A percentile compares a stretch with the other conserved stretches of the same genome.
Conservation (phyloP, 768 basidiomycete genomes). For the Lactarius tabidus region DNA sequence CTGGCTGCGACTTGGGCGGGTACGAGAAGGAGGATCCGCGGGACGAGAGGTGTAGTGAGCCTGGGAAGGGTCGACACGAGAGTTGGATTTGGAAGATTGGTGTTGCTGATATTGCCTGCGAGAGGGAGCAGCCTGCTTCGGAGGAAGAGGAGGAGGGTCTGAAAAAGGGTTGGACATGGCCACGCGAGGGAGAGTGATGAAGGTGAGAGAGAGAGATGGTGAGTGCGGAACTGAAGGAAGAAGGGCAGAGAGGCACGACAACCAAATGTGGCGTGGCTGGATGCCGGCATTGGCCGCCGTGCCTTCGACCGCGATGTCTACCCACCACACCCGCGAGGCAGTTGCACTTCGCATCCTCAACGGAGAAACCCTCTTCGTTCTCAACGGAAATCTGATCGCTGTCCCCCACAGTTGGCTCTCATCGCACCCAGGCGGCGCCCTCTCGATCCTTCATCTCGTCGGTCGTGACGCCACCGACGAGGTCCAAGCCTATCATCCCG, state of each 20-base stretch:
- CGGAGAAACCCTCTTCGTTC: slow-evolving; percentile 75
- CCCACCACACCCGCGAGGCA: slow-evolving; percentile 41
- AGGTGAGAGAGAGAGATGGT: not conserved
- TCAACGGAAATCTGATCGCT: slow-evolving; percentile 56
- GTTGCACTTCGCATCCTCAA: slow-evolving; percentile 68
- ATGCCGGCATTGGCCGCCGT: not conserved
- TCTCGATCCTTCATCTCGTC: slow-evolving; percentile 90
- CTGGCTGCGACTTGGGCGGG: slow-evolving; percentile 54
- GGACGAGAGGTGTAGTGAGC: slow-evolving; percentile 61
- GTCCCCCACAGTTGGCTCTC: slow-evolving; percentile 76
- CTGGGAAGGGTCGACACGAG: slow-evolving; percentile 54
- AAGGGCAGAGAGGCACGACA: not conserved
- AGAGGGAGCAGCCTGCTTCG: slow-evolving; percentile 31
- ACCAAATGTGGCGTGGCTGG: not conserved
- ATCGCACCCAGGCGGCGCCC: slow-evolving; percentile 83
- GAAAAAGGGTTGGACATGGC: slow-evolving; percentile 16
- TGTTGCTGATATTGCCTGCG: slow-evolving; percentile 25
- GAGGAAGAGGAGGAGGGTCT: slow-evolving; percentile 34
- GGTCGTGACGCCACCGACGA: slow-evolving; percentile 95
- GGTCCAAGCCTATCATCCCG: slow-evolving; percentile 85
- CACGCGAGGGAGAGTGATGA: slow-evolving; percentile 1
- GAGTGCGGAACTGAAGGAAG: not conserved
- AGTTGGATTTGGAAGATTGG: slow-evolving; percentile 20
- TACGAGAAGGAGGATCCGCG: slow-evolving; percentile 40
- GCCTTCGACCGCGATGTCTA: not conserved